Evolutionary conservation across 352 stramenopile species (phyloP), one percentile per base, ranked within the genome.

Genomic region (Globisporangium perplexum): DNA sequence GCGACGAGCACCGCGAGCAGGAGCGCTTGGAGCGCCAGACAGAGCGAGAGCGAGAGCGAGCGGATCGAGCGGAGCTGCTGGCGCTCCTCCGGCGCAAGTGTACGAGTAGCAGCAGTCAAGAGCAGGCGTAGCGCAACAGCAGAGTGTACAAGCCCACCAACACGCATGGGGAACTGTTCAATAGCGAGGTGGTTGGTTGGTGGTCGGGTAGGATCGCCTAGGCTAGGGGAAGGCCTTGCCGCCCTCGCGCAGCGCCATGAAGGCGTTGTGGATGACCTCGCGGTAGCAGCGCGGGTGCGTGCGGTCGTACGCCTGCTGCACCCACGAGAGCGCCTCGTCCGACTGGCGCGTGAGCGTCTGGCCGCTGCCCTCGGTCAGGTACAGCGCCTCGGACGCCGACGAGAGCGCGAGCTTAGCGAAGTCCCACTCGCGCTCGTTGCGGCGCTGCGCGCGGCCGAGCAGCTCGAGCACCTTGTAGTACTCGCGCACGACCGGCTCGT

Each of bases 401-500:
- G 58, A 33, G 28, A 80, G 47, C 11, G 68, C 68, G 17, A 65
- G 31, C 24, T 56, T 53, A 1, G 33, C 46, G 44, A 75, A 60
- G 14, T 77, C 65, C 70, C 68, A 80, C 38, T 60, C 52, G 1
- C 63, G 51, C 36, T 74, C 58, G 46, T 77, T 72, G 20, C 66
- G 54, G 35, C 68, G 55, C 50, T 80, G 70, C 10, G 46, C 53
- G 22, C 70, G 70, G 1, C 65, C 52, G 28, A 80, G 57, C 26
- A 77, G 43, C 38, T 63, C 55, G 17, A 80, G 48, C 31, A 71
- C 70, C 60, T 77, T 77, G 60, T 77, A 77, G 45, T 72, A 71
- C 0, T 54, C 58, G 41, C 66, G 66, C 45, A 61, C 59, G 31
- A 59, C 31, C 7, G 50, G 48, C 33, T 74, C 67, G 26, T 77